Conservation (phyloP, 1,284 basidiomycete species). For the Ceratorhiza oryzae-sativae region DNA sequence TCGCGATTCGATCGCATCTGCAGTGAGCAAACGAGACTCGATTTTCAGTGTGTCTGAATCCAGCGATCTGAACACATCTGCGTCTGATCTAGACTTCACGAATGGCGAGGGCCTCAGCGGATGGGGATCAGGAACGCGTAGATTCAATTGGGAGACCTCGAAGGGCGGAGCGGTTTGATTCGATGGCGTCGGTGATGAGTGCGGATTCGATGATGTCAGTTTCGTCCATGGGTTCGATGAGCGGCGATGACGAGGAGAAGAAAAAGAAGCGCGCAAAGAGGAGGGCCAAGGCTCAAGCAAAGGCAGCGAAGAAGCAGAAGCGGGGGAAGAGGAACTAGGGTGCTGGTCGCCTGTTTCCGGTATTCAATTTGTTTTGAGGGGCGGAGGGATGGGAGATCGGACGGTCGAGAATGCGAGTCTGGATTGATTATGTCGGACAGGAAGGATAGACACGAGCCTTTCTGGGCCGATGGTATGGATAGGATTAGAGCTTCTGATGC, state of each 20-base stretch:
- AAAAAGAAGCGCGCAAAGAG: slow-evolving; percentile 28
- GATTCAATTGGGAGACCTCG: too few species aligned
- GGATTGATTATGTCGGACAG: neutral
- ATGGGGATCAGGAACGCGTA: neutral
- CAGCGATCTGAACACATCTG: slow-evolving; percentile 33
- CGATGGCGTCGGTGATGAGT: neutral
- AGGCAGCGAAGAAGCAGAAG: slow-evolving; percentile 30
- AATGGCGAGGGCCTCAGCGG: slow-evolving; percentile 15
- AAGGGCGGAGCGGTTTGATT: neutral
- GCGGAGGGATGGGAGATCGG: neutral
- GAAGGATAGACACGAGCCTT: slow-evolving; percentile 11
- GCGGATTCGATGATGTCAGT: neutral
- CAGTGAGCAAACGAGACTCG: slow-evolving; percentile 37
- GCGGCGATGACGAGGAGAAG: slow-evolving; percentile 28
- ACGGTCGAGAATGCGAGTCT: neutral
- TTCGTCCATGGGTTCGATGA: slow-evolving; percentile 1
- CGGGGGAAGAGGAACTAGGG: slow-evolving; percentile 30
- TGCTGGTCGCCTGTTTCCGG: neutral
- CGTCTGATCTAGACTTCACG: slow-evolving; percentile 37
- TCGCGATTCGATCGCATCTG: slow-evolving; percentile 35
- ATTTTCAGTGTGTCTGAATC: slow-evolving; percentile 17
- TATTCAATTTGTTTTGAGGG: neutral
- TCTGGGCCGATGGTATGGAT: neutral
- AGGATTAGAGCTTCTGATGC: neutral
- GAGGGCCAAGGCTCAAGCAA: slow-evolving; percentile 20